A percentile compares a stretch with the other conserved stretches of the same genome.
phyloP scores from a whole-genome alignment of 768 basidiomycete genomes.

The Amanita subjunquillea region DNA sequence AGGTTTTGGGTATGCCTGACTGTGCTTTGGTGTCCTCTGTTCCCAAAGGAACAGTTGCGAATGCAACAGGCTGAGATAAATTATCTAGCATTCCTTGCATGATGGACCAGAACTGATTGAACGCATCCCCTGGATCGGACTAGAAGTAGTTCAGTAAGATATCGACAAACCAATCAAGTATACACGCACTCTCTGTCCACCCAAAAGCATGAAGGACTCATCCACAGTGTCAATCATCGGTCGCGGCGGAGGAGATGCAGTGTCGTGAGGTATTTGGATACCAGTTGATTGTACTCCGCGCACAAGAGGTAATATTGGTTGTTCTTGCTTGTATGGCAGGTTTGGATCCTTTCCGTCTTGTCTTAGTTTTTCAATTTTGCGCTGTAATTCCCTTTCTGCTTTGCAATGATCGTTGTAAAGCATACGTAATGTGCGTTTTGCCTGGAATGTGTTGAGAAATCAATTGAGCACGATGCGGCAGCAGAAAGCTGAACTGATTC shows the following conservation, averaged over 20 bases:
- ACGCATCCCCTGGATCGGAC: conserved; percentile 80
- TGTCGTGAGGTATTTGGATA: conserved; percentile 17
- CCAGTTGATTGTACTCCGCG: conserved; percentile 19
- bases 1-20: conserved; percentile 10
- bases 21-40: conserved; percentile 20
- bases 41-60: conserved; percentile 69
- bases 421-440: conserved; percentile 68
- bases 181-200: conserved; percentile 57
- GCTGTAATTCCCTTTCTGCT: conserved; percentile 59
- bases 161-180: conserved; percentile 3
- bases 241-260: conserved; percentile 31
- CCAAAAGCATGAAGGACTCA: conserved; percentile 82
- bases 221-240: conserved; percentile 56
- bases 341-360: conserved; percentile 73
- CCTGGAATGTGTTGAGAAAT: conserved; percentile 28
- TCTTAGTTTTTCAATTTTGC: conserved; percentile 59
- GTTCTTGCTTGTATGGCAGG: conserved; percentile 51
- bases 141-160: conserved; percentile 14
- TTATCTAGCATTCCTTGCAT: conserved; percentile 83
- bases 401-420: conserved; percentile 68
- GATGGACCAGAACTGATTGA: conserved; percentile 84
- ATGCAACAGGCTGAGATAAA: conserved; percentile 77
- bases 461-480: conserved; percentile 2
- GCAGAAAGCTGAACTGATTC: conserved; percentile 44
- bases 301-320: conserved; percentile 11